Evolutionary conservation across 768 basidiomycete genomes (phyloP).

Genomic region (Gymnopilus dilepis): DNA sequence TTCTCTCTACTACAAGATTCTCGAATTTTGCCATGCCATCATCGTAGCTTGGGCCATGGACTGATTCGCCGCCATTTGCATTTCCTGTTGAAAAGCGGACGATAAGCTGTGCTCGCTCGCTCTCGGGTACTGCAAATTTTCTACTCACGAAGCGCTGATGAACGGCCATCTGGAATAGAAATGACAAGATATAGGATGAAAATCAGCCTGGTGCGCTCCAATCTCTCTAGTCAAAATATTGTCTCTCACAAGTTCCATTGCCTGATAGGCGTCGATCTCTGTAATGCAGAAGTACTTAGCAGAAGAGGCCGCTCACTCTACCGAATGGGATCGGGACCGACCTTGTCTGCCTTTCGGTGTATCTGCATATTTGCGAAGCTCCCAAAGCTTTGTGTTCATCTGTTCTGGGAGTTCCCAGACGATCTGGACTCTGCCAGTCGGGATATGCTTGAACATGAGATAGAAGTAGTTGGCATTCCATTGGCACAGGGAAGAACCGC

Average conservation of each 20-base stretch:
- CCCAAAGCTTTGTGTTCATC: conserved; percentile 4
- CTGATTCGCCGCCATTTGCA: background rate
- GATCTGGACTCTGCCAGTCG: background rate
- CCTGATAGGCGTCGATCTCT: background rate
- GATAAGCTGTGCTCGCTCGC: too few species aligned
- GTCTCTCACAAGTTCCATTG: background rate
- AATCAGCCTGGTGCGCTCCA: background rate
- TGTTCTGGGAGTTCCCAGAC: conserved; percentile 4
- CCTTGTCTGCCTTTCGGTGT: conserved; percentile 16
- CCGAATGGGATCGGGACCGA: background rate
- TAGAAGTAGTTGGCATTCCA: conserved; percentile 13
- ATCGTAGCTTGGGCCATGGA: background rate
- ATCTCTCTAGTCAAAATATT: background rate
- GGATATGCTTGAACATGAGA: conserved; percentile 10
- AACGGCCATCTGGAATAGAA: too few species aligned
- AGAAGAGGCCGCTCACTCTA: too few species aligned
- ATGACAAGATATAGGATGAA: too few species aligned
- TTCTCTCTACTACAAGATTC: background rate
- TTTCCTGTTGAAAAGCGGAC: background rate
- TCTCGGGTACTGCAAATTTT: too few species aligned
- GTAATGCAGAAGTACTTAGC: too few species aligned
- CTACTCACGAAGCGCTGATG: too few species aligned
- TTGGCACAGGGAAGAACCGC: conserved; percentile 11
- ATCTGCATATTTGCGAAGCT: background rate
- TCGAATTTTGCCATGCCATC: background rate